Evolutionary conservation across 148 eudicot genomes (phyloP), one percentile per base, ranked within the genome.

Genomic region (Drosera capensis): DNA sequence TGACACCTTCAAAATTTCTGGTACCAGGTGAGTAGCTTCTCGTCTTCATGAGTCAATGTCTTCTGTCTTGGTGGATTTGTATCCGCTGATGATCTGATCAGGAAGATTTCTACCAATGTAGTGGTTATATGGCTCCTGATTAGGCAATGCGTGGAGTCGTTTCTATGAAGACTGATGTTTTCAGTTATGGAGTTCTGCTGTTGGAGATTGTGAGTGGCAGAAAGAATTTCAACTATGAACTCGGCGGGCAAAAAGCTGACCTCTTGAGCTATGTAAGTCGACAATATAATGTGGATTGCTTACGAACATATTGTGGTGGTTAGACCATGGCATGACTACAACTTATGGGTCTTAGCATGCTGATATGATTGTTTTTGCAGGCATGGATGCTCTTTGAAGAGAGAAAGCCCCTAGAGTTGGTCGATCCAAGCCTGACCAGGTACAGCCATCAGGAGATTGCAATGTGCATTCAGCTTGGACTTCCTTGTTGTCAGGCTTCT

Each of bases 91-190:
- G 17, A 24, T 48, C 24, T 45, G 34, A 14, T 60, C 2, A 51
- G 9, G 1, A 17, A 21, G 23, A 28, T 9, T 37, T 40, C 31
- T 43, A 20, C 44, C 52, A 23, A 46, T 73, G 65, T 68, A 86
- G 96, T 35, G 93, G 96, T n/a, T 81, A 86, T 55, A 81, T 81
- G 81, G 95, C 95, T 44, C 95, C 93, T 20, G 95, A 86, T 57
- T 86, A 86, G 58, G 81, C 84, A 31, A 68, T 78, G 66, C 74
- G 54, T 40, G 96, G 96, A 49, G 68, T 61, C 59, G 45, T 81
- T 24, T 81, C 96, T 1, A 84, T 86, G 40, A 86, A 86, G 67
- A 63, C 93, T 1, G 93, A 86, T 65, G 87, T 86, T 13, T 86
- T 75, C 56, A 81, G 93, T 55, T 86, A 70, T 39, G 96, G 96